These are phyloP conservation scores for Diutina siamensis DNA, from an alignment of 1,139 yeast genomes.

Conservation along the genomic window DNA sequence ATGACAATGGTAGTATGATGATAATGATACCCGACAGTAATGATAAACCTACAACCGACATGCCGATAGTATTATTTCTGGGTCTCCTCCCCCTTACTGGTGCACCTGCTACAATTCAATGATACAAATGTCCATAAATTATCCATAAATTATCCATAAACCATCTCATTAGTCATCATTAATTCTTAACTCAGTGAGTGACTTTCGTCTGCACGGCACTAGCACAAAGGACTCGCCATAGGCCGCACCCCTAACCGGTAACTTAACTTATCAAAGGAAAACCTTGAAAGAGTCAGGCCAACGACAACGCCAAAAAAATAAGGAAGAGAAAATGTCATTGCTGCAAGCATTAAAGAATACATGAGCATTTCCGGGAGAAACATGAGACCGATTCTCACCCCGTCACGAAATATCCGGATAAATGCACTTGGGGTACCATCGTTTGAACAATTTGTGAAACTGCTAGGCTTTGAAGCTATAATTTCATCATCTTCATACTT, in stretches of 20 bases:
- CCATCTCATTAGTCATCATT: too few species aligned
- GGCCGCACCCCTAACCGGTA: constrained; percentile 21
- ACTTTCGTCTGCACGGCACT: too few species aligned
- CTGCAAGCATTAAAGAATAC: constrained; percentile 66
- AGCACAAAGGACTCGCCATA: neutral
- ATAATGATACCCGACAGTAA: too few species aligned
- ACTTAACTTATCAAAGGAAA: constrained; percentile 48
- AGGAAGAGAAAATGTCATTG: constrained; percentile 54
- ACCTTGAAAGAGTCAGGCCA: constrained; percentile 60
- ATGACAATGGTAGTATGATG: too few species aligned
- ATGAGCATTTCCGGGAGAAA: constrained; percentile 56
- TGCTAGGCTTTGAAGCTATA: neutral
- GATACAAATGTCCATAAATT: too few species aligned
- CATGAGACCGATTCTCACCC: constrained; percentile 42
- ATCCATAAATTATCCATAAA: too few species aligned
- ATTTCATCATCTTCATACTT: neutral
- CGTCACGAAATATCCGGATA: constrained; percentile 27
- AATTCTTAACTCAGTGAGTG: too few species aligned
- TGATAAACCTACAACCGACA: too few species aligned
- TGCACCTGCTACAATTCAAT: too few species aligned
- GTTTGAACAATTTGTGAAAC: too few species aligned
- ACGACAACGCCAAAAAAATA: constrained; percentile 64
- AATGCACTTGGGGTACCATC: neutral
- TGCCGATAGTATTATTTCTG: too few species aligned
- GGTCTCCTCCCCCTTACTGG: neutral